Conservation (phyloP, 371 early-diverging fungal species). For the Caulochytrium protostelioides region DNA sequence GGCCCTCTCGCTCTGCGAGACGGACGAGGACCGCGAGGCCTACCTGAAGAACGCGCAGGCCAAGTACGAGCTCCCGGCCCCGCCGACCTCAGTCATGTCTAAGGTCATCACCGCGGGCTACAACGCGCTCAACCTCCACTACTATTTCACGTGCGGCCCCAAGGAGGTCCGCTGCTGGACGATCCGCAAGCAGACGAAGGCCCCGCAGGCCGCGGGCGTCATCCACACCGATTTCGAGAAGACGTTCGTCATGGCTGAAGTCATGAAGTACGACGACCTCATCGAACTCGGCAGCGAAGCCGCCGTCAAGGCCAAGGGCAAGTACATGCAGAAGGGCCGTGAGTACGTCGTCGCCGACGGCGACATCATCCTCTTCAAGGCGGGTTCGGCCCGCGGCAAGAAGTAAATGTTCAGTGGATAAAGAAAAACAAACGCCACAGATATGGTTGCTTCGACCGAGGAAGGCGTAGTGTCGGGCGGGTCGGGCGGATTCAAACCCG, state of each 20-base stretch:
- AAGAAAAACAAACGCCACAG: too few species aligned
- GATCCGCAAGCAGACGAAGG: constrained; percentile 65
- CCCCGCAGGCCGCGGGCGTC: constrained; percentile 92
- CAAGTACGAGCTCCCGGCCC: constrained; percentile 8
- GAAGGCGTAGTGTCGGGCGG: too few species aligned
- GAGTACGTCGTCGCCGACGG: constrained; percentile 91
- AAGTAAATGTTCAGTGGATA: too few species aligned
- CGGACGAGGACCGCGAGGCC: constrained; percentile 34
- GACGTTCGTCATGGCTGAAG: constrained; percentile 89
- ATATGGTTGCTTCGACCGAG: too few species aligned
- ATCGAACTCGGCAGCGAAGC: constrained; percentile 55
- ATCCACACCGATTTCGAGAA: constrained; percentile 90
- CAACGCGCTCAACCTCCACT: constrained; percentile 64
- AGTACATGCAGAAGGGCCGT: constrained; percentile 83
- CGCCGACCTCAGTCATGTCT: constrained; percentile 43
- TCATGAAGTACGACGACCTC: constrained; percentile 71
- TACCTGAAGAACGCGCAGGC: constrained; percentile 37
- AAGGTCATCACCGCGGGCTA: constrained; percentile 88
- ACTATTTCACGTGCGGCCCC: constrained; percentile 91
- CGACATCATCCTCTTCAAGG: too few species aligned
- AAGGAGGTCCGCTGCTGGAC: constrained; percentile 95
- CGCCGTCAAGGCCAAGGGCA: constrained; percentile 85
- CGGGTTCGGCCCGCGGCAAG: too few species aligned
- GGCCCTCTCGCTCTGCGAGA: constrained; percentile 10
- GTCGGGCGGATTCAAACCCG: too few species aligned